Conservation (phyloP, 2,329 filamentous ascomycete species). For the Trichoderma harzianum region DNA sequence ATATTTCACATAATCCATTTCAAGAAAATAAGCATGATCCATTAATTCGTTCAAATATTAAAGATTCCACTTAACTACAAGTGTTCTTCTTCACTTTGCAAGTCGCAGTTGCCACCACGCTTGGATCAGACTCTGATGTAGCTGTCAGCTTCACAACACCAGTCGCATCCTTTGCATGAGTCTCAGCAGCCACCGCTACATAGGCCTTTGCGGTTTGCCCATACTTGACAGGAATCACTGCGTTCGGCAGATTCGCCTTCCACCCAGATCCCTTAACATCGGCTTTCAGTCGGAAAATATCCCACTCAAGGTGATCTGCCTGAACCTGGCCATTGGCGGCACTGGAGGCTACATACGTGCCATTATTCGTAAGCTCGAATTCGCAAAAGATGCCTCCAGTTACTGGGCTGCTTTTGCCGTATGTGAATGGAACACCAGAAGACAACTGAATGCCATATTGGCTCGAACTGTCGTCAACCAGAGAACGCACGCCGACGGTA, state of each 20-base stretch:
- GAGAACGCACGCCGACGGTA: constrained; percentile 44
- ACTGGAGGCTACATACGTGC: constrained; percentile 29
- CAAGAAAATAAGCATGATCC: not conserved
- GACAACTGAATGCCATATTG: constrained; percentile 36
- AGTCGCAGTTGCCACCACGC: constrained; percentile 28
- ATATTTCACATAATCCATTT: not conserved
- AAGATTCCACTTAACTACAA: not conserved
- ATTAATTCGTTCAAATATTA: not conserved
- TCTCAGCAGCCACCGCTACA: constrained; percentile 40
- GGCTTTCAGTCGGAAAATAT: constrained; percentile 47
- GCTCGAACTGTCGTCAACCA: constrained; percentile 31
- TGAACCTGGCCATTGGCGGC: constrained; percentile 34
- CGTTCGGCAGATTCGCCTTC: constrained; percentile 42
- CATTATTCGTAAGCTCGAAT: constrained; percentile 47
- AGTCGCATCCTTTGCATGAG: constrained; percentile 29
- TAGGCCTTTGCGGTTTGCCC: constrained; percentile 37
- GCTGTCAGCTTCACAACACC: constrained; percentile 33
- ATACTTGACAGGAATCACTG: constrained; percentile 39
- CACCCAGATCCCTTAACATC: constrained; percentile 44
- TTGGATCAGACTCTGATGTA: constrained; percentile 44
- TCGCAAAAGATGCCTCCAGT: constrained; percentile 40
- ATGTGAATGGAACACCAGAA: constrained; percentile 31
- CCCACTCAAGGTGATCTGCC: constrained; percentile 39
- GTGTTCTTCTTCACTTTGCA: constrained; percentile 32
- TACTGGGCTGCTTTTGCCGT: constrained; percentile 26